These are phyloP conservation scores for Trapa bicornis DNA, from an alignment of 345 rosid genomes.

Conservation along the genomic window DNA sequence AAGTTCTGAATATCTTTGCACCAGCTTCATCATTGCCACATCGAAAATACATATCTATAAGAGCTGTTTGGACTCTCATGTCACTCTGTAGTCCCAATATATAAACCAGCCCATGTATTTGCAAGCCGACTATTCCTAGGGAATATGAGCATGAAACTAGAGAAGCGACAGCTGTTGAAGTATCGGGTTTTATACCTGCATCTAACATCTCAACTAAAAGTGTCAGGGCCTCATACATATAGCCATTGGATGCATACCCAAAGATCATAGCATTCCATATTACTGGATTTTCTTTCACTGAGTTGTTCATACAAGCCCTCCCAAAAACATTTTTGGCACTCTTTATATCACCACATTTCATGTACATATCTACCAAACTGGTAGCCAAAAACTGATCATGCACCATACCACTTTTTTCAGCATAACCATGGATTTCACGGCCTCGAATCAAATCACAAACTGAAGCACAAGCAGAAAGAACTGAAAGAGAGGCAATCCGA, in stretches of 20 bases:
- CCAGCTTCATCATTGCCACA: slow-evolving; percentile 25
- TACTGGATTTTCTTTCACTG: slow-evolving; percentile 16
- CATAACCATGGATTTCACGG: slow-evolving; percentile 27
- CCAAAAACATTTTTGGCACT: slow-evolving; percentile 21
- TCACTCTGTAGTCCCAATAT: slow-evolving; percentile 23
- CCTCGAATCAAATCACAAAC: slow-evolving; percentile 19
- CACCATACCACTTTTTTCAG: slow-evolving; percentile 19
- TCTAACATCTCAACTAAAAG: slow-evolving; percentile 25
- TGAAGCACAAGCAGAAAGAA: slow-evolving; percentile 27
- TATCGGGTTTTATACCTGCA: slow-evolving; percentile 22
- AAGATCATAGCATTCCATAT: slow-evolving; percentile 38
- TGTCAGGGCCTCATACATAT: slow-evolving; percentile 18
- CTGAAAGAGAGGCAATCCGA: slow-evolving; percentile 22
- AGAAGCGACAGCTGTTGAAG: slow-evolving; percentile 27
- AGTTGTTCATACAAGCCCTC: slow-evolving; percentile 10
- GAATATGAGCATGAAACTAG: slow-evolving; percentile 23
- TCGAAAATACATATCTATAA: slow-evolving; percentile 33
- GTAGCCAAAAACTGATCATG: slow-evolving; percentile 26
- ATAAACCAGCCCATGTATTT: slow-evolving; percentile 23
- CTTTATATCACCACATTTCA: slow-evolving; percentile 30
- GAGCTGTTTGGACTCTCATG: slow-evolving; percentile 24
- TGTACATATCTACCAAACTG: slow-evolving; percentile 30
- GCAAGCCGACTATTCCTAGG: slow-evolving; percentile 18
- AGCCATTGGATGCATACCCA: slow-evolving; percentile 25
- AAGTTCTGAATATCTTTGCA: slow-evolving; percentile 20